Conservation (phyloP, 345 rosid genomes). For the Adansonia digitata region DNA sequence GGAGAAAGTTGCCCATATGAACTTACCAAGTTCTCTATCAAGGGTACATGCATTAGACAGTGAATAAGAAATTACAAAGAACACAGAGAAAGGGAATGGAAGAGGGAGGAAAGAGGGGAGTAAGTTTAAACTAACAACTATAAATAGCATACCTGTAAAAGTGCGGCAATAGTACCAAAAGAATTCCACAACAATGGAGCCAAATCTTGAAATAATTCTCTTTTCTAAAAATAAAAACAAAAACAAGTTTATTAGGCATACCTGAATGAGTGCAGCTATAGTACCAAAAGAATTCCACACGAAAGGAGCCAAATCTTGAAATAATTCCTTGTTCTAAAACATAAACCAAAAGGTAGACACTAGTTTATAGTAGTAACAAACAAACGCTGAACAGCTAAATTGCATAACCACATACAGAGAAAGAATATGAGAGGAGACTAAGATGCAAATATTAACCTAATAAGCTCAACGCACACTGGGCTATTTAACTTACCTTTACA, state of each 20-base stretch:
- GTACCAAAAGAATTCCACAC: slow-evolving; percentile 93
- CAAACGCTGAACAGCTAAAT: slow-evolving; percentile 19
- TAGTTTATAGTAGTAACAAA: slow-evolving; percentile 30
- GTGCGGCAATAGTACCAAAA: slow-evolving; percentile 77
- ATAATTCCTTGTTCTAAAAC: slow-evolving; percentile 84
- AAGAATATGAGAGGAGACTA: neutral
- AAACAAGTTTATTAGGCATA: slow-evolving; percentile 28
- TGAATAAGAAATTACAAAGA: neutral
- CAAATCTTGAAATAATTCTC: slow-evolving; percentile 94
- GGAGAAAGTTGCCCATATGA: neutral
- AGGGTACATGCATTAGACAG: neutral
- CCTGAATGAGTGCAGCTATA: slow-evolving; percentile 75
- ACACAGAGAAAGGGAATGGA: neutral
- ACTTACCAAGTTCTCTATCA: slow-evolving; percentile 1
- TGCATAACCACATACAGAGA: slow-evolving; percentile 21
- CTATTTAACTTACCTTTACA: neutral
- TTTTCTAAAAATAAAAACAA: slow-evolving; percentile 51
- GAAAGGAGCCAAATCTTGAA: slow-evolving; percentile 97
- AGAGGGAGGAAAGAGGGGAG: neutral
- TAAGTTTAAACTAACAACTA: slow-evolving; percentile 14
- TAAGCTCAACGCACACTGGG: neutral
- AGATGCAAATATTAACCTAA: slow-evolving; percentile 3
- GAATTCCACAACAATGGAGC: slow-evolving; percentile 96
- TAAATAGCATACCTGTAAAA: slow-evolving; percentile 59
- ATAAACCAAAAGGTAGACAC: slow-evolving; percentile 31